phyloP scores from a whole-genome alignment of 345 rosid genomes.

The Lepidium africanum region DNA sequence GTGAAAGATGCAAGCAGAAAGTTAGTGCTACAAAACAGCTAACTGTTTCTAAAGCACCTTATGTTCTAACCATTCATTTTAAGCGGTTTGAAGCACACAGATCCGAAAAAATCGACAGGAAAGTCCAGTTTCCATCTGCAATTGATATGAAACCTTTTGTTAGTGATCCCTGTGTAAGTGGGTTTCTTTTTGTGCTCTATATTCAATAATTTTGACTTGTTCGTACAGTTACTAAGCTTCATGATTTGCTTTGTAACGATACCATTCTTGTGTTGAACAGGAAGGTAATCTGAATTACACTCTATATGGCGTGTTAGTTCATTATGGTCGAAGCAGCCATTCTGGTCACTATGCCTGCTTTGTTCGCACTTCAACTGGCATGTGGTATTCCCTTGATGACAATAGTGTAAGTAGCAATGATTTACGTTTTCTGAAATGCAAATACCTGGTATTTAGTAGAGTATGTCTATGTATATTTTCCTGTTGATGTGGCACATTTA shows the following conservation, averaged over 20 bases:
- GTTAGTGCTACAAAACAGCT: slow-evolving; percentile 83
- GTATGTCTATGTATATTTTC: neutral
- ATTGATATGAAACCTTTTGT: slow-evolving; percentile 81
- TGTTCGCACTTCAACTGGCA: slow-evolving; percentile 87
- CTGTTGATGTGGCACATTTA: neutral
- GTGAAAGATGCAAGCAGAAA: slow-evolving; percentile 82
- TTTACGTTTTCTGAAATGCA: slow-evolving; percentile 9
- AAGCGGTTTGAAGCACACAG: slow-evolving; percentile 82
- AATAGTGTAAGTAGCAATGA: slow-evolving; percentile 48
- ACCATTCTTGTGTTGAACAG: slow-evolving; percentile 33
- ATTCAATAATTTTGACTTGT: neutral
- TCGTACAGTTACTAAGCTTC: neutral
- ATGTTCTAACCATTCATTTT: slow-evolving; percentile 76
- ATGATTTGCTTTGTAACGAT: neutral
- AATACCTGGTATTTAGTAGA: slow-evolving; percentile 1
- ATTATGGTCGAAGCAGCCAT: slow-evolving; percentile 76
- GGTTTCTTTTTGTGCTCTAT: neutral
- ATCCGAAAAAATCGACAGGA: slow-evolving; percentile 70
- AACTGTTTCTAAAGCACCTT: slow-evolving; percentile 77
- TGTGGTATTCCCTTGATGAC: slow-evolving; percentile 94
- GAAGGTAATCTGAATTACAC: slow-evolving; percentile 88
- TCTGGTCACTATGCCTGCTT: slow-evolving; percentile 91
- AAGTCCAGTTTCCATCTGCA: slow-evolving; percentile 52
- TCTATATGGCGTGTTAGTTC: slow-evolving; percentile 86
- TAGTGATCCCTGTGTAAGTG: slow-evolving; percentile 73